phyloP scores from a whole-genome alignment of 2,329 filamentous ascomycete species.

The Coccinonectria pachysandricola region DNA sequence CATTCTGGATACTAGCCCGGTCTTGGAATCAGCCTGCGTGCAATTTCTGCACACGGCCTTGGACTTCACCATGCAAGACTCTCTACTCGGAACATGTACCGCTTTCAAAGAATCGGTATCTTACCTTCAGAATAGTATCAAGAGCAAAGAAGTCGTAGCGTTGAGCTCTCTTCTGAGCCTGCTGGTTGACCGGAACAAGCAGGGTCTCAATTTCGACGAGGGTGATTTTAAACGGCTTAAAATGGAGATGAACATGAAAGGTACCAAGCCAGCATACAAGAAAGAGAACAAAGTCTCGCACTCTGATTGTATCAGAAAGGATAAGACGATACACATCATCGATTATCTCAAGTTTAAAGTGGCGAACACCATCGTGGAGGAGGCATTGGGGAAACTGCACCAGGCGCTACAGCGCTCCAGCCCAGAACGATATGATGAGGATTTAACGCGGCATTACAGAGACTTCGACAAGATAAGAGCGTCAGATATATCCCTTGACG shows the following conservation, averaged over 20 bases:
- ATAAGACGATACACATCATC: slow-evolving; percentile 39
- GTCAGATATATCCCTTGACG: slow-evolving; percentile 14
- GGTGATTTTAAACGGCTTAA: slow-evolving; percentile 7
- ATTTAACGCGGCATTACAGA: slow-evolving; percentile 25
- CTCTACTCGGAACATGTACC: slow-evolving; percentile 54
- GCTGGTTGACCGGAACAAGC: slow-evolving; percentile 48
- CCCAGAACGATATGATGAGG: slow-evolving; percentile 25
- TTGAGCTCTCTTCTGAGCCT: slow-evolving; percentile 43
- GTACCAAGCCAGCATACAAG: slow-evolving; percentile 35
- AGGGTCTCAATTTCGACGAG: slow-evolving; percentile 39
- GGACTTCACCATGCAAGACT: slow-evolving; percentile 44
- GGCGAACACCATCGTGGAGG: slow-evolving; percentile 31
- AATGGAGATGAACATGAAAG: slow-evolving; percentile 13
- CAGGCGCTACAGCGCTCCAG: slow-evolving; percentile 8
- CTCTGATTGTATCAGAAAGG: slow-evolving; percentile 6
- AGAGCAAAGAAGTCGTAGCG: slow-evolving; percentile 30
- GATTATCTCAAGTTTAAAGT: slow-evolving; percentile 51
- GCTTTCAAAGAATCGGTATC: slow-evolving; percentile 51
- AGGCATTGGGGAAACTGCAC: slow-evolving; percentile 26
- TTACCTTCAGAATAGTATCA: slow-evolving; percentile 46
- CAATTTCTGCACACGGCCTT: slow-evolving; percentile 45
- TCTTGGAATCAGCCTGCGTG: slow-evolving; percentile 22
- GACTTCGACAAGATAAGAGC: slow-evolving; percentile 26
- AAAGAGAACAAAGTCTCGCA: too few relatives aligned
- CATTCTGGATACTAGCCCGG: slow-evolving; percentile 22